Conservation (phyloP, 805 yeast genomes). For the Lachancea lanzarotensis region DNA sequence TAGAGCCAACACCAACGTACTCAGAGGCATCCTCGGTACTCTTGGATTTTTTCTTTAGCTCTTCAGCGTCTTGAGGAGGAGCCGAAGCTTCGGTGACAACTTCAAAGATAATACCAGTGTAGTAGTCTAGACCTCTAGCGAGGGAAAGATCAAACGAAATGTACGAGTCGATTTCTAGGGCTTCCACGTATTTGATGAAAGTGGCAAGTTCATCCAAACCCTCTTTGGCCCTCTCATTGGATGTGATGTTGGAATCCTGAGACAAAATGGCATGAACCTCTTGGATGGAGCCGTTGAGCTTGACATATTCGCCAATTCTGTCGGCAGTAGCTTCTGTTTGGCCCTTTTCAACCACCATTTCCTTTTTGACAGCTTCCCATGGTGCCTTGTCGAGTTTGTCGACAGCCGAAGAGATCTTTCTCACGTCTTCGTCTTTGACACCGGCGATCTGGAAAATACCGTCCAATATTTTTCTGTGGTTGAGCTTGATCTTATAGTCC, state of each 20-base stretch:
- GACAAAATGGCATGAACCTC: slow-evolving; percentile 53
- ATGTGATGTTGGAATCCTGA: slow-evolving; percentile 48
- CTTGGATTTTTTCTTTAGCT: slow-evolving; percentile 46
- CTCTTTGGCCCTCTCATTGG: slow-evolving; percentile 65
- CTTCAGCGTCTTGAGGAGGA: slow-evolving; percentile 80
- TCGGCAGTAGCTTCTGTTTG: slow-evolving; percentile 92
- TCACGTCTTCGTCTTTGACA: slow-evolving; percentile 86
- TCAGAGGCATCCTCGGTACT: slow-evolving; percentile 91
- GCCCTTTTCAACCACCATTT: slow-evolving; percentile 85
- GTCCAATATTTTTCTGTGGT: slow-evolving; percentile 92
- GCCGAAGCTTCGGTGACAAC: slow-evolving; percentile 94
- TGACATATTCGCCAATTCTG: slow-evolving; percentile 85
- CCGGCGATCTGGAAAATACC: slow-evolving; percentile 96
- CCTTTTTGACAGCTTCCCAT: slow-evolving; percentile 90
- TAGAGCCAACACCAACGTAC: slow-evolving; percentile 96
- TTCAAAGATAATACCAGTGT: slow-evolving; percentile 94
- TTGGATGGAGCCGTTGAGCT: slow-evolving; percentile 67
- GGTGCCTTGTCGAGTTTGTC: slow-evolving; percentile 94
- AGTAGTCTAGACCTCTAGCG: slow-evolving; percentile 96
- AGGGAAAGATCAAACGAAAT: slow-evolving; percentile 87
- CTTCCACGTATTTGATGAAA: slow-evolving; percentile 71
- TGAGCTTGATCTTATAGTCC: slow-evolving; percentile 86
- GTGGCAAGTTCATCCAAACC: slow-evolving; percentile 78
- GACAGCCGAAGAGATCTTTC: slow-evolving; percentile 90
- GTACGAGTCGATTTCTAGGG: slow-evolving; percentile 62